Evolutionary conservation across 75 land plant genomes (phyloP), one percentile per base, ranked within the genome.

Genomic region (Larix kaempferi): DNA sequence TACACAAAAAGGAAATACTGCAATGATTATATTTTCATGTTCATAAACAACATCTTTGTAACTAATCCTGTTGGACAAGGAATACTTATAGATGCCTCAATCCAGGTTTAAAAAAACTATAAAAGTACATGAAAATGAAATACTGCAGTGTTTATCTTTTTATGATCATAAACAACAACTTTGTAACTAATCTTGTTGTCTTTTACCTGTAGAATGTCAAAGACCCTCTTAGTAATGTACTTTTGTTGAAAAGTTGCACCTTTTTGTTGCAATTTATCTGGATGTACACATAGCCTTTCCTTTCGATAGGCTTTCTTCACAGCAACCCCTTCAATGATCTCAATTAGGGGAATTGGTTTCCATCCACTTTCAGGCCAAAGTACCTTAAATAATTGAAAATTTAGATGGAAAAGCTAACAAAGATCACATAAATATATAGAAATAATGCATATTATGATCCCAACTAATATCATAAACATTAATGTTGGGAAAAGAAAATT

Each of bases 211-310:
- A 95, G 80, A 29, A 90, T 87, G 77, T 91, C 92, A 71, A 95
- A 93, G 57, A 95, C 94, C 74, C 90, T 93, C 77, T 90, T 92
- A 25, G 98, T 96, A 63, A 87, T 88, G 81, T 93, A 90, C 65
- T 91, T 95, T 77, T 91, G 91, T 12, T 88, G 85, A 33, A 78
- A 27, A 33, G 78, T 71, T 41, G 98, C 96, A 55, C 91, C 91
- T 69, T 87, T 90, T 80, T 95, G 98, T 80, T 95, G 97, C 26
- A 95, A 81, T 78, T 95, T 95, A 74, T 95, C 94, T 17, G 98
- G 96, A 57, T 95, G 98, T 57, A 94, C 75, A 73, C 89, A 91
- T 41, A 95, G 79, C 49, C 86, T 73, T 58, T 94, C 96, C 71
- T 74, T 88, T 73, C 88, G 89, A 78, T 95, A 95, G 16, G 91